Conservation (phyloP, 257 asterid species). For the Solanum rostratum region DNA sequence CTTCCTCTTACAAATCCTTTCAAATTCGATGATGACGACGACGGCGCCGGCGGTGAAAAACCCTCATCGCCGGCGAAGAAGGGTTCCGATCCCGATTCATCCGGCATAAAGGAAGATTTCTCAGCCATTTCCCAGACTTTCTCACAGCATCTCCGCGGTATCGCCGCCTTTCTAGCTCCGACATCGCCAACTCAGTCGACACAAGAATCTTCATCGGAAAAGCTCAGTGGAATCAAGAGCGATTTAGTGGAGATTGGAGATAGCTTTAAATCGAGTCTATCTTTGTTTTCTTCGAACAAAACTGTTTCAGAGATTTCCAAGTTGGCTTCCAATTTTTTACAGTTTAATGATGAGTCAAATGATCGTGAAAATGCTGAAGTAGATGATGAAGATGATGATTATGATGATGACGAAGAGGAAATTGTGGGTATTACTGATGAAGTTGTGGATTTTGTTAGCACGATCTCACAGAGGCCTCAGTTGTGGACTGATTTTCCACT, state of each 20-base stretch:
- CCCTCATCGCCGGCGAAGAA: slow-evolving; percentile 6
- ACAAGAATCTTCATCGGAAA: slow-evolving; percentile 16
- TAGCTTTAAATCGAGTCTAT: slow-evolving; percentile 44
- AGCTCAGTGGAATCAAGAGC: slow-evolving; percentile 46
- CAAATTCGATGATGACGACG: slow-evolving; percentile 27
- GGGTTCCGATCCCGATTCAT: slow-evolving; percentile 5
- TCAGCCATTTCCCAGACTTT: slow-evolving; percentile 26
- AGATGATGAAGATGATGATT: slow-evolving; percentile 15
- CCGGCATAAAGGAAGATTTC: slow-evolving; percentile 35
- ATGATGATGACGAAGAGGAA: slow-evolving; percentile 22
- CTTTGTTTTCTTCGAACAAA: slow-evolving; percentile 39
- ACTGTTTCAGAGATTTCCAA: slow-evolving; percentile 23
- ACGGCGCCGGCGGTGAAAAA: not conserved
- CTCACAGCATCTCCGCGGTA: slow-evolving; percentile 43
- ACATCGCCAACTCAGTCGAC: slow-evolving; percentile 16
- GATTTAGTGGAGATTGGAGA: slow-evolving; percentile 73
- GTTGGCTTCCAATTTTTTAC: slow-evolving; percentile 42
- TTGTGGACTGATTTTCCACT: slow-evolving; percentile 77
- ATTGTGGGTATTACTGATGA: slow-evolving; percentile 41
- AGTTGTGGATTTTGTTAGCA: slow-evolving; percentile 43
- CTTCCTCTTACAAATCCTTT: slow-evolving; percentile 27
- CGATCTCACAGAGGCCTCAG: slow-evolving; percentile 43
- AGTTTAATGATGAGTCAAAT: slow-evolving; percentile 15
- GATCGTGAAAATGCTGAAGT: slow-evolving; percentile 9
- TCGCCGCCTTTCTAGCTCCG: slow-evolving; percentile 56